Evolutionary conservation across 495 filamentous ascomycete species (phyloP).

Genomic region (Neurospora tetraspora): DNA sequence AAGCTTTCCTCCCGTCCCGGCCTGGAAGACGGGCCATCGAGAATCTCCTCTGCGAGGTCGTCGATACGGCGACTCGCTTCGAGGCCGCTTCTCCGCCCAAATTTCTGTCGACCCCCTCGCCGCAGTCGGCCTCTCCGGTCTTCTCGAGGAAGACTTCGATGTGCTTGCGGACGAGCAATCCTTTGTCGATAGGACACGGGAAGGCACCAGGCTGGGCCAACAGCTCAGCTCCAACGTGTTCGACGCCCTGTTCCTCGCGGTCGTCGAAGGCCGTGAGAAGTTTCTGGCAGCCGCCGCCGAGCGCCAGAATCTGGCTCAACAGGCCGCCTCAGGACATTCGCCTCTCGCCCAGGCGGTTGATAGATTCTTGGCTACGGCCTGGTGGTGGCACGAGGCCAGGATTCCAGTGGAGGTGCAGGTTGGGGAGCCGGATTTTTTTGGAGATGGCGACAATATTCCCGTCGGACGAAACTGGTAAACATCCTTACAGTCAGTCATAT

Average conservation of each 20-base stretch:
- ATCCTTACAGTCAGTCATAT: too few species aligned
- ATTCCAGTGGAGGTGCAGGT: neutral
- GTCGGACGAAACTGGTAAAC: neutral
- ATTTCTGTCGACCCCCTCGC: neutral
- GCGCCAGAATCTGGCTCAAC: too few species aligned
- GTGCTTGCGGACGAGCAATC: neutral
- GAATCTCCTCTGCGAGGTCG: neutral
- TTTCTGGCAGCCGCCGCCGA: neutral
- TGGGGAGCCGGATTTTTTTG: neutral
- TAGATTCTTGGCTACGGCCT: neutral
- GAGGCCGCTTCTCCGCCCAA: too few species aligned
- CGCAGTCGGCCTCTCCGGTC: neutral
- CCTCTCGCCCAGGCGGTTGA: neutral
- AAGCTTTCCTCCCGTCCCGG: neutral
- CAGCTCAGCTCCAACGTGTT: neutral
- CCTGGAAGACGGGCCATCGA: neutral
- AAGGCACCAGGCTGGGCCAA: neutral
- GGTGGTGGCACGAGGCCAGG: neutral
- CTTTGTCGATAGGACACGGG: neutral
- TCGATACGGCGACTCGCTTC: neutral
- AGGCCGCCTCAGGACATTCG: neutral
- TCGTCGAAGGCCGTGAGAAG: neutral
- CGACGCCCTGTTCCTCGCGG: neutral
- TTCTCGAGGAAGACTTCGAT: neutral
- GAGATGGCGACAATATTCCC: neutral